phyloP scores from a whole-genome alignment of 441 rosid species.

The Cnidoscolus chayamansa region DNA sequence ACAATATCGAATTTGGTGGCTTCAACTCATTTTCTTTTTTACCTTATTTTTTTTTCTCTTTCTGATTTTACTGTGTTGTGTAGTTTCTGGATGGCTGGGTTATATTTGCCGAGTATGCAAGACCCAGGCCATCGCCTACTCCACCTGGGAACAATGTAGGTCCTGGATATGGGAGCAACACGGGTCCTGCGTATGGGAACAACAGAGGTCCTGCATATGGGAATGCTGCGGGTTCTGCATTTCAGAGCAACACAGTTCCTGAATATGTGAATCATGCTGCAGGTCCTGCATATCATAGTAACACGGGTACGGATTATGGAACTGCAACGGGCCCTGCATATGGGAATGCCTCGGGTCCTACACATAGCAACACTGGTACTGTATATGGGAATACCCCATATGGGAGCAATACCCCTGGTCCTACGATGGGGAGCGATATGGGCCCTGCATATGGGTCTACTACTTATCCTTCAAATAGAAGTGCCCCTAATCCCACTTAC shows the following conservation, averaged over 20 bases:
- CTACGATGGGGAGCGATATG: background rate
- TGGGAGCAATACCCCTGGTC: background rate
- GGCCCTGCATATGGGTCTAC: background rate
- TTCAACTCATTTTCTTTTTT: background rate
- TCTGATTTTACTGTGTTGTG: slow-evolving; percentile 22
- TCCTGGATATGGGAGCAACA: slow-evolving; percentile 4
- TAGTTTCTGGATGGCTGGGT: slow-evolving; percentile 97
- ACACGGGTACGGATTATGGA: background rate
- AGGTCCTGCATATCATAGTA: background rate
- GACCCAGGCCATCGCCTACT: slow-evolving; percentile 45
- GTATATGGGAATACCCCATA: background rate
- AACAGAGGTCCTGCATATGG: slow-evolving; percentile 27
- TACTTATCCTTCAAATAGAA: background rate
- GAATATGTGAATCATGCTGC: background rate
- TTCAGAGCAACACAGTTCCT: background rate
- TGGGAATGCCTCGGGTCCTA: too few species aligned
- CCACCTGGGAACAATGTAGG: slow-evolving; percentile 5
- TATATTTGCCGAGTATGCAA: slow-evolving; percentile 90
- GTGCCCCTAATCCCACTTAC: background rate
- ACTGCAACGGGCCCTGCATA: background rate
- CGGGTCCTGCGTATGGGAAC: slow-evolving; percentile 24
- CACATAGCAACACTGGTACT: background rate
- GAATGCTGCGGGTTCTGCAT: background rate
- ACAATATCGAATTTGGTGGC: background rate
- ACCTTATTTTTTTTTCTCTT: background rate